Base-by-base conservation (phyloP, 139 green algal genomes). In the Micractinium conductrix region DNA sequence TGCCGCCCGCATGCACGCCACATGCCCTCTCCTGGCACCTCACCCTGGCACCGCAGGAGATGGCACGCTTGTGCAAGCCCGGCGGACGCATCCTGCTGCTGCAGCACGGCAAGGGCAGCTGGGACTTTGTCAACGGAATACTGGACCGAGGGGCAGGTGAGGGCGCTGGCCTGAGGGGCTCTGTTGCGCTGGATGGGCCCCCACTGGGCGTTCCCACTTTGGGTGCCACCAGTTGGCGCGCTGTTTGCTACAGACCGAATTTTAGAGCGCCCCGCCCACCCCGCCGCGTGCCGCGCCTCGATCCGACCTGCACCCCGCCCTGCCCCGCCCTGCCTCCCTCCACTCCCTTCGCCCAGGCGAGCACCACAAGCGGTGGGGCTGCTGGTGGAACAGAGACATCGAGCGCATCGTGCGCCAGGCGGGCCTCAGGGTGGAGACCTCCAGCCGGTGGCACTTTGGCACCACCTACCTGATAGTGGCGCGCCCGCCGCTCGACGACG, bases 341-440 rank as follows among this genome's bases (percentile, higher is more conserved):
- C n/a, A n/a, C n/a, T n/a, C n/a, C n/a, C n/a, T n/a, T n/a, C n/a
- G n/a, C n/a, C n/a, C 74, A 82, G 55, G 42, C 35, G 55, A 86
- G 62, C 94, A 97, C 79, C 53, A 86, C 28, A 12, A 35, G 30
- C 93, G 94, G 30, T 97, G 93, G 93, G 94, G 93, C 19, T 97
- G 94, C 88, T 88, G 86, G 68, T 96, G 93, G 93, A 96, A 97
- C 85, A 78, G 88, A 35, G 92, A 96, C 81, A 96, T 97, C 19
- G 53, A 87, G 37, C 63, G 58, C 9, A 85, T 96, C 35, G 87
- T 96, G n/a, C 17, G 72, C 19, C 63, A 93, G 89, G 93, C 91
- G 24, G 93, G 90, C 1, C 78, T 96, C 67, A 42, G 87, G 38
- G 78, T 97, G 16, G 88, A 93, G n/a, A 79, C 45, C 6, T 40